These are phyloP conservation scores for Cystofilobasidium ferigula DNA, from an alignment of 768 basidiomycete genomes.

Conservation along the genomic window DNA sequence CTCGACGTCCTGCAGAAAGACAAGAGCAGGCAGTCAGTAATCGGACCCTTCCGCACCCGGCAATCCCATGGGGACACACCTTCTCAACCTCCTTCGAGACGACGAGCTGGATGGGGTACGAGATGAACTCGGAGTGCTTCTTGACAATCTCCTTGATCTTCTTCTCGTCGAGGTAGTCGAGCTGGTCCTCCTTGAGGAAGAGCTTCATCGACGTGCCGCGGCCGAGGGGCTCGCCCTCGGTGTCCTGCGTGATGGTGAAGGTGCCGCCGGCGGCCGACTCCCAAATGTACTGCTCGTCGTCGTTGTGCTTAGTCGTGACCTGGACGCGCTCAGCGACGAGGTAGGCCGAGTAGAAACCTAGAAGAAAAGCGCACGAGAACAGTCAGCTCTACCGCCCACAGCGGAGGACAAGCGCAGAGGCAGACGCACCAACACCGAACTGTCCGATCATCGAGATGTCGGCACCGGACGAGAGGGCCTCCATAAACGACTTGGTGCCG, in stretches of 20 bases:
- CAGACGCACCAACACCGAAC: constrained; percentile 75
- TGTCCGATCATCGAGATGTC: constrained; percentile 77
- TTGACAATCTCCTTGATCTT: constrained; percentile 98
- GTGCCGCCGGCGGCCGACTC: constrained; percentile 99
- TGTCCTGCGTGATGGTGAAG: constrained; percentile 95
- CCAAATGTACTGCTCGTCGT: constrained; percentile 99
- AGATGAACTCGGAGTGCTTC: constrained; percentile 99
- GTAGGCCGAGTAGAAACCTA: constrained; percentile 90
- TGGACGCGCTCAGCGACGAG: constrained; percentile 97
- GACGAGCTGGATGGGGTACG: constrained; percentile 96
- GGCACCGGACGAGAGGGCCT: constrained; percentile 60
- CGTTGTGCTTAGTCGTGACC: constrained; percentile 98
- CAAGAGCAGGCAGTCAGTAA: neutral
- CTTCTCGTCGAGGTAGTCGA: constrained; percentile 99
- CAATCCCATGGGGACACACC: constrained; percentile 44
- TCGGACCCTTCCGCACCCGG: no score
- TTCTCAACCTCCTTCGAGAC: constrained; percentile 99
- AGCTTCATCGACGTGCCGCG: constrained; percentile 89
- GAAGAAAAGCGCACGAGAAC: neutral
- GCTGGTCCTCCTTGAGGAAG: constrained; percentile 95
- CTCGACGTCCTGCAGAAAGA: constrained; percentile 38
- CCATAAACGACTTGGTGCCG: constrained; percentile 95
- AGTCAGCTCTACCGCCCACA: neutral
- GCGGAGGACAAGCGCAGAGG: no score
- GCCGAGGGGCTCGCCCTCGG: constrained; percentile 74